Evolutionary conservation across 805 yeast species (phyloP).

Genomic region (Torulaspora maleeae): DNA sequence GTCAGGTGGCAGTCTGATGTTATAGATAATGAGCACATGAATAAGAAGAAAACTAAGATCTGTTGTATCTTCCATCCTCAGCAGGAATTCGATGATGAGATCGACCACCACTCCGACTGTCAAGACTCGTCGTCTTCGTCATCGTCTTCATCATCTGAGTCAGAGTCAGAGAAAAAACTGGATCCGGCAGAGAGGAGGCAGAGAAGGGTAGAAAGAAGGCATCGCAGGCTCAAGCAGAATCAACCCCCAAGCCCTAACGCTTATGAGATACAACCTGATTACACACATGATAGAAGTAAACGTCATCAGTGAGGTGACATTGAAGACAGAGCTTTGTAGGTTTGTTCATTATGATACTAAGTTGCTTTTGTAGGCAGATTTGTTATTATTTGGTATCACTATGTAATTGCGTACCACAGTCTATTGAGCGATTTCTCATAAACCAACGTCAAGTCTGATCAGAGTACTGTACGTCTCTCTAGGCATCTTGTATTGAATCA

Average conservation of each 20-base stretch:
- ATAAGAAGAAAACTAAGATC: conserved; percentile 85
- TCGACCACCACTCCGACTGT: conserved; percentile 23
- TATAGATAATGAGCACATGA: conserved; percentile 84
- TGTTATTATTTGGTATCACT: background rate
- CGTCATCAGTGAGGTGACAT: conserved; percentile 5
- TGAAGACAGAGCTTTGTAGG: too few species aligned
- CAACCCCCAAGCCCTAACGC: conserved; percentile 62
- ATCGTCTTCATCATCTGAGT: conserved; percentile 39
- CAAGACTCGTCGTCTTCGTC: conserved; percentile 20
- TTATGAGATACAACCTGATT: conserved; percentile 80
- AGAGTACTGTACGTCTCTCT: conserved; percentile 69
- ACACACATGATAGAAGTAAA: conserved; percentile 30
- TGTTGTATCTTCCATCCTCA: conserved; percentile 86
- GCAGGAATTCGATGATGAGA: conserved; percentile 52
- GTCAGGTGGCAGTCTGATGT: conserved; percentile 86
- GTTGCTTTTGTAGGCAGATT: too few species aligned
- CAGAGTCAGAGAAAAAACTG: conserved; percentile 37
- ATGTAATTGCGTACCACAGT: background rate
- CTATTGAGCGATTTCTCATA: conserved; percentile 15
- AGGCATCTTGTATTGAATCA: conserved; percentile 91
- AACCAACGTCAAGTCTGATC: conserved; percentile 53
- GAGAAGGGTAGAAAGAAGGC: conserved; percentile 36
- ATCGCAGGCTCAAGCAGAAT: conserved; percentile 25
- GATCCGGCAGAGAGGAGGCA: conserved; percentile 34
- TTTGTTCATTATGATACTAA: background rate